Conservation (phyloP, 2,329 filamentous ascomycete genomes). For the Aspergillus puulaauensis region DNA sequence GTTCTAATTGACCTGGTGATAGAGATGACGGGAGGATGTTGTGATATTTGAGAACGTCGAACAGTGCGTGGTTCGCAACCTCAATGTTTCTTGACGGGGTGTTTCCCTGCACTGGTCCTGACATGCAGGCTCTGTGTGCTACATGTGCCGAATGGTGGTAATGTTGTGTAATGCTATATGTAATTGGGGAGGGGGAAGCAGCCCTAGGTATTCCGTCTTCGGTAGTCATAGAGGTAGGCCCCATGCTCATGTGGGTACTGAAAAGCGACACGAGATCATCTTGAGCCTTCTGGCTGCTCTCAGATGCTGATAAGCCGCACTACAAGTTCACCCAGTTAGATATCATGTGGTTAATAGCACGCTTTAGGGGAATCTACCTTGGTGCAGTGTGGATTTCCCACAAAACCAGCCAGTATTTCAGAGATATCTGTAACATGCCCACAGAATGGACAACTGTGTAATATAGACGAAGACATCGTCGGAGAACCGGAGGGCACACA, state of each 20-base stretch:
- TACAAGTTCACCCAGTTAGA: constrained; percentile 26
- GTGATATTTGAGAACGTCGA: constrained; percentile 49
- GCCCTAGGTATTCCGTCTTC: constrained; percentile 32
- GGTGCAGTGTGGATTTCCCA: constrained; percentile 40
- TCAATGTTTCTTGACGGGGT: constrained; percentile 29
- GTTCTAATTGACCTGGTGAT: constrained; percentile 70
- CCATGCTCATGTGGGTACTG: constrained; percentile 69
- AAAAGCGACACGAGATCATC: constrained; percentile 83
- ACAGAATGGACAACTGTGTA: constrained; percentile 42
- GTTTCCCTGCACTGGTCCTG: constrained; percentile 29
- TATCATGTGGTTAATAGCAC: constrained; percentile 20
- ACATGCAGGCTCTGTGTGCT: constrained; percentile 47
- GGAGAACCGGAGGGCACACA: not conserved
- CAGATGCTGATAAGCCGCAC: constrained; percentile 43
- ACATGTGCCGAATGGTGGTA: constrained; percentile 79
- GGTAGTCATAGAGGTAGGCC: constrained; percentile 29
- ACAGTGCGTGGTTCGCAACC: constrained; percentile 26
- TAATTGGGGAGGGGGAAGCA: constrained; percentile 48
- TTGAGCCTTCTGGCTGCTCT: constrained; percentile 62
- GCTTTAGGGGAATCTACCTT: constrained; percentile 34
- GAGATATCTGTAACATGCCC: constrained; percentile 39
- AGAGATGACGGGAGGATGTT: constrained; percentile 66
- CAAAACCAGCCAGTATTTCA: constrained; percentile 34
- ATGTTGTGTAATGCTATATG: constrained; percentile 76
- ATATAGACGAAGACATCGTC: constrained; percentile 38